Evolutionary conservation across 495 filamentous ascomycete genomes (phyloP).

Genomic region (Aspergillus cristatus): DNA sequence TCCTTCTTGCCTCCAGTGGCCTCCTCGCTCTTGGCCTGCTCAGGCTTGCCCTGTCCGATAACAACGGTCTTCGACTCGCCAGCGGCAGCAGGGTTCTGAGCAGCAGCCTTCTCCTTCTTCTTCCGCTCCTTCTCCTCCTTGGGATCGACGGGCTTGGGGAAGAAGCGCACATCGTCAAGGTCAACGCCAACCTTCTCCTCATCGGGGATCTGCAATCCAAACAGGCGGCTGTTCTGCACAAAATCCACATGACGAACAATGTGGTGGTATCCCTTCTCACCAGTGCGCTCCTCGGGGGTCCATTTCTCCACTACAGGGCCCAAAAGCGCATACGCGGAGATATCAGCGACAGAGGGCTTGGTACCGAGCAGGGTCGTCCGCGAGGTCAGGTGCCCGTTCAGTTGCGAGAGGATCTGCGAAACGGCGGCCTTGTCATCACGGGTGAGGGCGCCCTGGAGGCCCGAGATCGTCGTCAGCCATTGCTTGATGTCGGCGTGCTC

Average conservation of each 20-base stretch:
- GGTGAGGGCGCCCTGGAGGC: conserved; percentile 50
- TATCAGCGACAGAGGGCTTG: conserved; percentile 85
- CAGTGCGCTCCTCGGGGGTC: conserved; percentile 80
- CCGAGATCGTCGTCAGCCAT: conserved; percentile 69
- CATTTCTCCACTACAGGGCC: conserved; percentile 71
- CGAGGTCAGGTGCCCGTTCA: conserved; percentile 80
- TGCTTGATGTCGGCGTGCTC: conserved; percentile 81
- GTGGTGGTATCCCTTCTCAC: conserved; percentile 81
- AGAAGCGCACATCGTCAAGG: conserved; percentile 67
- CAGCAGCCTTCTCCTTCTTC: conserved; percentile 76
- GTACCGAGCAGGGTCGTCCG: conserved; percentile 83
- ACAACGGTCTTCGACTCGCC: conserved; percentile 8
- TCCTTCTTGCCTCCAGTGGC: conserved; percentile 27
- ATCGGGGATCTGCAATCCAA: conserved; percentile 60
- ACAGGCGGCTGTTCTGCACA: conserved; percentile 79
- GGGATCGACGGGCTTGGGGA: conserved; percentile 69
- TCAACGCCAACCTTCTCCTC: conserved; percentile 76
- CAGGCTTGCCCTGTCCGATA: conserved; percentile 41
- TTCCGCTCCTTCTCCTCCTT: conserved; percentile 85
- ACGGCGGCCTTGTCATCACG: conserved; percentile 48
- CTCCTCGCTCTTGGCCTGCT: conserved; percentile 22
- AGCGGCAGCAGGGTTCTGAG: conserved; percentile 26
- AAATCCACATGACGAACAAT: conserved; percentile 90
- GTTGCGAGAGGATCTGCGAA: conserved; percentile 50
- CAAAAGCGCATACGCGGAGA: conserved; percentile 74